Conservation (phyloP, 495 filamentous ascomycete genomes). For the Aspergillus cavernicola region DNA sequence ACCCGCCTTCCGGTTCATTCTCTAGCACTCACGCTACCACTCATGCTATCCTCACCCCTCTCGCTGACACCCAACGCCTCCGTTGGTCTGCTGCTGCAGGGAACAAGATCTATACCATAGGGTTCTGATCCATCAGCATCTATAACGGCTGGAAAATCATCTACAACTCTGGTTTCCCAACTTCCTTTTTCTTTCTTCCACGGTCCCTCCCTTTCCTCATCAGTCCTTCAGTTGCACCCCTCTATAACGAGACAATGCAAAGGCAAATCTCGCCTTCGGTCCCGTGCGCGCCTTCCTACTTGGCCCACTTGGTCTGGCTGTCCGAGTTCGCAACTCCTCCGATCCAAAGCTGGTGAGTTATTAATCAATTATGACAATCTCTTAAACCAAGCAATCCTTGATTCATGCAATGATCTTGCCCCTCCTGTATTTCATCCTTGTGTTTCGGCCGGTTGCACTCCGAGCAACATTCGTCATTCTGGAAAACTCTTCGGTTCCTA, state of each 20-base stretch:
- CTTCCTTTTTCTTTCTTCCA: not conserved
- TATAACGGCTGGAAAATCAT: not conserved
- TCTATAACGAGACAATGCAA: not conserved
- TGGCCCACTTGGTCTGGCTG: slow-evolving; percentile 17
- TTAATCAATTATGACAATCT: slow-evolving; percentile 3
- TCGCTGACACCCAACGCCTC: slow-evolving; percentile 33
- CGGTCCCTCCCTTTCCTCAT: not conserved
- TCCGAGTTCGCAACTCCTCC: slow-evolving; percentile 5
- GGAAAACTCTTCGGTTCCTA: not conserved
- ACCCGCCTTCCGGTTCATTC: slow-evolving; percentile 29
- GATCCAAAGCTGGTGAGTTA: slow-evolving; percentile 2
- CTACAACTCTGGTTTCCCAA: not conserved
- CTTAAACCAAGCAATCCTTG: not conserved
- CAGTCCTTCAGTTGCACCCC: not conserved
- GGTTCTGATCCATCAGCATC: not conserved
- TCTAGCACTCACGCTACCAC: slow-evolving; percentile 33
- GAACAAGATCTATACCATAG: not conserved
- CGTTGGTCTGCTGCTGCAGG: slow-evolving; percentile 13
- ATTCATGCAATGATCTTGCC: not conserved
- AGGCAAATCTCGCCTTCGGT: slow-evolving; percentile 8
- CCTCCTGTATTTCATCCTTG: not conserved
- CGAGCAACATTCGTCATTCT: not conserved
- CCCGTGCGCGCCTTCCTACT: slow-evolving; percentile 16
- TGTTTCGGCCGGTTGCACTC: not conserved
- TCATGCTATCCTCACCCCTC: slow-evolving; percentile 18